These are phyloP conservation scores for Chlorella vulgaris DNA, from an alignment of 139 green algal genomes.

Conservation along the genomic window DNA sequence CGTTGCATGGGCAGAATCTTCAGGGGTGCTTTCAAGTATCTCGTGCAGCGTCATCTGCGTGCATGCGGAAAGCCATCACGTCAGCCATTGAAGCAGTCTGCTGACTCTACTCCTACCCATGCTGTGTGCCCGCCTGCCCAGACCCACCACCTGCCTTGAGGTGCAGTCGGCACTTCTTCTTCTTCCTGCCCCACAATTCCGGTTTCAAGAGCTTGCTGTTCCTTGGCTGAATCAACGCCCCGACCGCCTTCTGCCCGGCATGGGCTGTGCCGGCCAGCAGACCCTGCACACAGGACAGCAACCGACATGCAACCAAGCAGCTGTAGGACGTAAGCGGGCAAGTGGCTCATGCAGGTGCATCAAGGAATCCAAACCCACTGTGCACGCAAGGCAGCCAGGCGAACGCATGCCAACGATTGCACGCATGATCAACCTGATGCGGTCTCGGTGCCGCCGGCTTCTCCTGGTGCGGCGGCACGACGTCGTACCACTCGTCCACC, in stretches of 20 bases:
- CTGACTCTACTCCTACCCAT: too few relatives aligned
- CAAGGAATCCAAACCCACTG: background rate
- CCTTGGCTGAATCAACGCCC: slow-evolving; percentile 22
- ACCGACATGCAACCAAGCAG: too few relatives aligned
- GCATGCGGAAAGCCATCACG: too few relatives aligned
- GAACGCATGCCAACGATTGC: too few relatives aligned
- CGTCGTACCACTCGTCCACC: slow-evolving; percentile 12
- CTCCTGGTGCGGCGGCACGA: slow-evolving; percentile 17
- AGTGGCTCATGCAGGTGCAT: background rate
- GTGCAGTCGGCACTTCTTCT: slow-evolving; percentile 22
- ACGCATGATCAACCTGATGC: too few relatives aligned
- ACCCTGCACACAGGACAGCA: background rate
- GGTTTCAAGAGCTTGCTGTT: slow-evolving; percentile 6
- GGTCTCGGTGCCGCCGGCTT: background rate
- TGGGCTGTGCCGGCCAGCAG: background rate
- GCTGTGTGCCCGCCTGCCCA: background rate
- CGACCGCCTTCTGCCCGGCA: slow-evolving; percentile 13
- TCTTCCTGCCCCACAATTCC: background rate
- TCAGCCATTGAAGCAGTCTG: too few relatives aligned
- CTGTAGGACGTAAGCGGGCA: too few relatives aligned
- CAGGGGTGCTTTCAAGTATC: too few relatives aligned
- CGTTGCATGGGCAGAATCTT: too few relatives aligned
- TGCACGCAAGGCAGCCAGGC: too few relatives aligned
- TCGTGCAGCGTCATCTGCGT: too few relatives aligned
- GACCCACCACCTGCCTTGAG: slow-evolving; percentile 5